These are phyloP conservation scores for Hemerocallis citrina DNA, from an alignment of 106 monocot species.

Conservation along the genomic window DNA sequence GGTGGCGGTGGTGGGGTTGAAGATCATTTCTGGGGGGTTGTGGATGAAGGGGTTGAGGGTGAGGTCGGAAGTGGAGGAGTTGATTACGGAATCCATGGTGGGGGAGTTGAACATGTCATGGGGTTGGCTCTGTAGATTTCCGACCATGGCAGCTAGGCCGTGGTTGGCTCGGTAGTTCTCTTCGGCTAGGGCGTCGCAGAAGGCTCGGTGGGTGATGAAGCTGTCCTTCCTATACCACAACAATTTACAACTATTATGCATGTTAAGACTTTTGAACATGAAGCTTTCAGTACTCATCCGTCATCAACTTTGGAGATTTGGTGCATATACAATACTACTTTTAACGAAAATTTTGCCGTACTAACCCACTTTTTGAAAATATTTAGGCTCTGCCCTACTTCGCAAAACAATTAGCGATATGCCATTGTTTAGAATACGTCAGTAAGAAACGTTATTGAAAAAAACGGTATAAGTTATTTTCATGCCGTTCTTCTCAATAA, in stretches of 20 bases:
- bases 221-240: constrained; percentile 31
- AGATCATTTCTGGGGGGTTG: constrained; percentile 11
- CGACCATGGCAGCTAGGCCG: constrained; percentile 13
- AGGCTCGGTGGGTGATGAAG: constrained; percentile 52
- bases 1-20: constrained; percentile 13
- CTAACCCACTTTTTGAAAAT: too few species aligned
- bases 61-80: constrained; percentile 2
- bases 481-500: too few species aligned
- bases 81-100: constrained; percentile 4
- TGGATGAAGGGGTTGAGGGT: constrained; percentile 25
- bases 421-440: too few species aligned
- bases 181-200: constrained; percentile 44
- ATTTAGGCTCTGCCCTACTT: too few species aligned
- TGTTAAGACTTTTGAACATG: neutral
- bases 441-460: too few species aligned
- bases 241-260: neutral
- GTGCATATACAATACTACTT: too few species aligned
- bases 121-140: constrained; percentile 26
- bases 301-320: too few species aligned
- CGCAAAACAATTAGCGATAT: too few species aligned
- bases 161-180: constrained; percentile 23
- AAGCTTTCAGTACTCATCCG: too few species aligned
- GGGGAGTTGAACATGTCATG: constrained; percentile 25
- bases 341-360: too few species aligned
- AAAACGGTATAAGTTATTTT: too few species aligned